A percentile compares a stretch with the other conserved stretches of the same genome.
phyloP scores from a whole-genome alignment of 257 asterid species.

The Lithospermum erythrorhizon region DNA sequence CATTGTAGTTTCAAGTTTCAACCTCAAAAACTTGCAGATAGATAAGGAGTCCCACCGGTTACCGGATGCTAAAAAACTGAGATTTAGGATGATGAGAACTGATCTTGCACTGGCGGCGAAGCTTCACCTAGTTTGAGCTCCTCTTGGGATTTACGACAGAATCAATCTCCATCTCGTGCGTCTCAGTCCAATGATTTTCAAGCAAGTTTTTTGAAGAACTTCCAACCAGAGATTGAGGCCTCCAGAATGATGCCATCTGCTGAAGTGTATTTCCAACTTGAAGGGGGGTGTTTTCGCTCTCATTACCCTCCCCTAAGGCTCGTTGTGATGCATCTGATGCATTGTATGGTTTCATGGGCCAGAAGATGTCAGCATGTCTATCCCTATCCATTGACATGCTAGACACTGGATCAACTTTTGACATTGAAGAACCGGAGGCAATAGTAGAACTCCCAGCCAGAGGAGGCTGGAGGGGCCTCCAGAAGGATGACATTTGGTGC shows the following conservation, averaged over 20 bases:
- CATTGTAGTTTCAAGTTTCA: constrained; percentile 1
- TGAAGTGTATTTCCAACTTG: constrained; percentile 24
- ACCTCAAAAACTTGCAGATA: background rate
- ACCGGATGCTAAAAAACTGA: background rate
- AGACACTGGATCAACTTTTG: constrained; percentile 49
- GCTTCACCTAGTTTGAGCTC: constrained; percentile 28
- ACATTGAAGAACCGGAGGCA: constrained; percentile 43
- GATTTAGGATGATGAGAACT: constrained; percentile 40
- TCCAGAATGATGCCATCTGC: constrained; percentile 46
- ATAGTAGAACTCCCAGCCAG: constrained; percentile 43
- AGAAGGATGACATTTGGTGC: constrained; percentile 30
- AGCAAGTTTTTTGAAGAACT: constrained; percentile 18
- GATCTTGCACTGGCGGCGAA: constrained; percentile 32
- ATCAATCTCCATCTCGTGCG: constrained; percentile 64
- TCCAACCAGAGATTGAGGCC: constrained; percentile 29
- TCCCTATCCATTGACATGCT: constrained; percentile 37
- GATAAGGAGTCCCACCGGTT: background rate
- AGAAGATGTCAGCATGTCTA: constrained; percentile 27
- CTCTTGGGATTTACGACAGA: constrained; percentile 22
- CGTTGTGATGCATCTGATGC: constrained; percentile 20
- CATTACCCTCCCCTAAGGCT: constrained; percentile 31
- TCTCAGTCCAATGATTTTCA: constrained; percentile 23
- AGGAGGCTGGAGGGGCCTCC: constrained; percentile 38
- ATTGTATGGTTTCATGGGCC: constrained; percentile 18
- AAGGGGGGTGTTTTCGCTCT: constrained; percentile 27